Evolutionary conservation across 768 basidiomycete species (phyloP).

Genomic region (Favolaschia claudopus): DNA sequence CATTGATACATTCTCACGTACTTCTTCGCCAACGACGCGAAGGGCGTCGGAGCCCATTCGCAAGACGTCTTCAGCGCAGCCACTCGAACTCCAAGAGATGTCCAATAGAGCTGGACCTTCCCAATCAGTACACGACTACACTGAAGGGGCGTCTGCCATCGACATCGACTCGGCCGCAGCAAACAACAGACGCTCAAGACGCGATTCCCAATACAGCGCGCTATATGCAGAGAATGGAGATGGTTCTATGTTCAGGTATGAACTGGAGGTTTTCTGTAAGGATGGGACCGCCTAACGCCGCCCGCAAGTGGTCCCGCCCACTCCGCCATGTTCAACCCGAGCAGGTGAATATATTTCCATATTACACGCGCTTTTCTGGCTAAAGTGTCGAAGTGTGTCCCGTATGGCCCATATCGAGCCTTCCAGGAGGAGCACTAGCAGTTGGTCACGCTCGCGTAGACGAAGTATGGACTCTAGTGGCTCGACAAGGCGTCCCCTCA

Average conservation of each 20-base stretch:
- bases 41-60: no score
- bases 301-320: conserved; percentile 69
- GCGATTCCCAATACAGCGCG: conserved; percentile 71
- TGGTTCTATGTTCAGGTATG: conserved; percentile 65
- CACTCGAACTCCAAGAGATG: conserved; percentile 46
- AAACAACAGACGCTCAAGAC: conserved; percentile 59
- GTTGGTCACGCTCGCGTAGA: conserved; percentile 55
- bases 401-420: conserved; percentile 74
- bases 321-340: conserved; percentile 73
- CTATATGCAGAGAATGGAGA: conserved; percentile 66
- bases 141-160: conserved; percentile 81
- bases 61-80: conserved; percentile 14
- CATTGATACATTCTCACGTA: no score
- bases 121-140: conserved; percentile 66
- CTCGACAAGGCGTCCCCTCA: conserved; percentile 37
- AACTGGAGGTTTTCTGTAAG: not conserved
- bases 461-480: conserved; percentile 58
- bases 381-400: conserved; percentile 56
- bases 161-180: conserved; percentile 74
- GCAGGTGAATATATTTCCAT: conserved; percentile 42
- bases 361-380: not conserved
- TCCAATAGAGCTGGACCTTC: conserved; percentile 46
- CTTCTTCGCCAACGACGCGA: no score
- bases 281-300: not conserved
- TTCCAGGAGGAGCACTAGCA: conserved; percentile 64